Base-by-base conservation (phyloP, 208 protist species). In the Trichomonas gallinae region DNA sequence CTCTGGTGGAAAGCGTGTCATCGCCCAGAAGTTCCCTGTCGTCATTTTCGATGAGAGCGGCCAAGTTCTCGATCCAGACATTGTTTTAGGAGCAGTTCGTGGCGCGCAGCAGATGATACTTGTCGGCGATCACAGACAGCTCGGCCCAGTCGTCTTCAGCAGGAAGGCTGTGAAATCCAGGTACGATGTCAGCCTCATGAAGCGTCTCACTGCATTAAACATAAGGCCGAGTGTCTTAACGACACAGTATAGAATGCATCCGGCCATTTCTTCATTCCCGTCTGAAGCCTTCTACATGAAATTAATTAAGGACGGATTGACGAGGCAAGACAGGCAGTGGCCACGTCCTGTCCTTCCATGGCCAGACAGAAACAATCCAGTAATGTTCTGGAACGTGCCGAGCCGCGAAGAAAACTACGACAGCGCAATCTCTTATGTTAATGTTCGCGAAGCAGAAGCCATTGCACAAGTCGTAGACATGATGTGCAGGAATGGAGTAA, bases 41-140 rank as follows among this genome's bases (percentile, higher is more conserved):
- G 98, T 99, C 17, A 97, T 99, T 0, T 98, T 99, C 81, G 99
- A 99, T 97, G 99, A 99, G 97, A 97, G 97, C 31, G 99, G 99
- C 0, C 97, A 98, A 97, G 97, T 97, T 26, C 98, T 98, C 26
- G 99, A 99, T 97, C 99, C 99, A 42, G 99, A 99, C 97, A 98
- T 97, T 85, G 97, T 99, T 26, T 99, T 99, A 96, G 98, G 99
- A 23, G 96, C 99, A 11, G 98, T 99, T 23, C 91, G 98, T 89
- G 98, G 98, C 48, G 98, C 99, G 1, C 97, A 98, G 93, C 99
- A 99, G 96, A 63, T 96, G 26, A 85, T 97, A 34, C 96, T 99
- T 0, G 98, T 99, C 42, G 99, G 98, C n/a, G 99, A 99, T 97
- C 99, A 99, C 97, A 99, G 98, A 97, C 99, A 99, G 97, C 97